Evolutionary conservation across 495 filamentous ascomycete genomes (phyloP).

Genomic region (Massariosphaeria phaeospora): DNA sequence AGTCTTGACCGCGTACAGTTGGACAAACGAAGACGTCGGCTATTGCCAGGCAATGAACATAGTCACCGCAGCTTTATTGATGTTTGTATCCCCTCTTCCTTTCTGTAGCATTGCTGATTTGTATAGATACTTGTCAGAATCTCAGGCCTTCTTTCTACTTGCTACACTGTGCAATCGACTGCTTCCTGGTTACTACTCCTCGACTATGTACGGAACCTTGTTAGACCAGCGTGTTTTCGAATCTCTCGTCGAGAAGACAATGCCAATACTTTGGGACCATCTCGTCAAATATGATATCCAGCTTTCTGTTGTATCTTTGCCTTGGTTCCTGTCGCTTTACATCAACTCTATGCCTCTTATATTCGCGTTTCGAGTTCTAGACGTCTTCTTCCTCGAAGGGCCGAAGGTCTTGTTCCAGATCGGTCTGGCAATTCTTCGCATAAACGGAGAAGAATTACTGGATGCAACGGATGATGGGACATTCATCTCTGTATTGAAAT

Average conservation of each 20-base stretch:
- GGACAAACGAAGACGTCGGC: constrained; percentile 89
- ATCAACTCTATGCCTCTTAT: constrained; percentile 99
- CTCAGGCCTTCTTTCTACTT: constrained; percentile 91
- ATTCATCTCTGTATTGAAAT: constrained; percentile 92
- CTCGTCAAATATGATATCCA: constrained; percentile 92
- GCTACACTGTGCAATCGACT: constrained; percentile 89
- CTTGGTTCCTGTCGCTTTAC: constrained; percentile 96
- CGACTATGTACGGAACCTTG: constrained; percentile 96
- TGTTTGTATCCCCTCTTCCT: constrained; percentile 47
- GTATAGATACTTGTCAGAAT: constrained; percentile 84
- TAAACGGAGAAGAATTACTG: constrained; percentile 95
- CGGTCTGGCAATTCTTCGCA: constrained; percentile 89
- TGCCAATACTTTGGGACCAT: constrained; percentile 98
- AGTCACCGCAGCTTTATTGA: constrained; percentile 88
- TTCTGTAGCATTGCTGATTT: constrained; percentile 23
- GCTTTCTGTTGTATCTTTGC: constrained; percentile 94
- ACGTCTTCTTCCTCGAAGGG: constrained; percentile 97
- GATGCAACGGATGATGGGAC: constrained; percentile 93
- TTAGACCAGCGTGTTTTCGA: constrained; percentile 97
- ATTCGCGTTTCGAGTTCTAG: constrained; percentile 91
- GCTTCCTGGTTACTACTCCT: constrained; percentile 93
- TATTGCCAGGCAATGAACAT: constrained; percentile 99
- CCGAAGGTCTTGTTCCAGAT: constrained; percentile 97
- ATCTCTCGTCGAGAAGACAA: constrained; percentile 93
- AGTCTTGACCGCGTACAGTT: constrained; percentile 93